Base-by-base conservation (phyloP, 352 stramenopile species). In the Phytophthora sansomeana region DNA sequence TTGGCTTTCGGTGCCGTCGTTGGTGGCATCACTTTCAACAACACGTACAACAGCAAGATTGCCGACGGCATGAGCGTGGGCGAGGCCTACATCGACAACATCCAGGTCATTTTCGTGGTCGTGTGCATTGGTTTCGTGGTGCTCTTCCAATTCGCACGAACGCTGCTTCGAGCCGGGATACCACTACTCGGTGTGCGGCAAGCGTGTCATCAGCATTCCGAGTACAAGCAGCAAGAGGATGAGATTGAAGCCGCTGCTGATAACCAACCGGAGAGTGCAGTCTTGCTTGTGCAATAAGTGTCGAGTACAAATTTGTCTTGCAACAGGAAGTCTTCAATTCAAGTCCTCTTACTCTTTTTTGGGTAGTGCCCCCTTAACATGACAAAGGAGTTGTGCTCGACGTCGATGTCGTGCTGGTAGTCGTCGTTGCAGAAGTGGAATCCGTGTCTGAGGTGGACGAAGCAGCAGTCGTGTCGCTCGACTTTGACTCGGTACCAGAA, bases 11-110 rank as follows among this genome's bases (percentile, higher is more conserved):
- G 81, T 36, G 85, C 76, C 10, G 80, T 93, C 17, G 85, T 70
- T 7, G 87, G 87, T 36, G 85, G 85, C n/a, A 78, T 93, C 49
- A 75, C 66, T n/a, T 93, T 93, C 67, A 93, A 89, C 61, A 60
- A 67, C 58, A 44, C 74, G 26, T 91, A 81, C 71, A 74, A 80
- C 32, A 54, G 61, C 30, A 75, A 72, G 30, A 58, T 89, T 39
- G 67, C 49, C 8, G 63, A 70, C 10, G 83, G 78, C 33, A 81
- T 81, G 67, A 67, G 61, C 2, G 52, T 75, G 8, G 56, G 70
- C 14, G 78, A 91, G 59, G 84, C 83, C 8, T 93, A 91, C 75
- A 87, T 91, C 51, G 47, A 72, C 63, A 92, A 90, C 68, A 83
- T 92, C 75, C 55, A 93, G 58, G 79, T 79, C 66, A 92, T 93